Evolutionary conservation across 352 stramenopile species (phyloP), one percentile per base, ranked within the genome.

Genomic region (Pythium coloratum): DNA sequence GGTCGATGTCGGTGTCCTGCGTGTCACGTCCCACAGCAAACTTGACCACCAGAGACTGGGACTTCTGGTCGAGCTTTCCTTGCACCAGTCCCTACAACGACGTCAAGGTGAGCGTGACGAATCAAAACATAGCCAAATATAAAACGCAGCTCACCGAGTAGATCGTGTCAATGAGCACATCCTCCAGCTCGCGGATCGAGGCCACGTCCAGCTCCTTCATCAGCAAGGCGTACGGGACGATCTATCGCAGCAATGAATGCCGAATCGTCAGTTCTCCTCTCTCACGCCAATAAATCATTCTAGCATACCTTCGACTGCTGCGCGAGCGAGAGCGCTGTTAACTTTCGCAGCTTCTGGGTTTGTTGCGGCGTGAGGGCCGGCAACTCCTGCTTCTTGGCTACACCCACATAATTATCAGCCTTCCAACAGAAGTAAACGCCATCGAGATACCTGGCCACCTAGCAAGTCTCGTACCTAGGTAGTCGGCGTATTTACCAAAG

Each of bases 131-230:
- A 28, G 0, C 2, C 4, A 18, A 30, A 14, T 34, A 14, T 40
- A 46, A 9, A 2, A 57, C 12, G 51, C 12, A 80, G 20, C 49
- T 6, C 34, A 96, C 92, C 13, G 89, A 94, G 75, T 98, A 97
- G 46, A 98, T 97, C 26, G 88, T 92, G 46, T 98, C 91, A 57
- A 98, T 97, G 28, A 98, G 80, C 36, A 98, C 82, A 70, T 98
- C 92, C 78, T 98, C 92, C 20, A 98, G 81, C 36, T 96, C 88
- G 38, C 92, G 87, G 20, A 97, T 80, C 20, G 83, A 89, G 24
- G 78, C 59, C 28, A 98, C 80, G 54, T 83, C 86, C 36, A 98
- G 71, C 40, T 81, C 82, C 53, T 81, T 74, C 76, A 94, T 84
- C 46, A 98, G 69, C 58, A 75, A 86, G 18, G 78, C 73, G 64